Evolutionary conservation across 1,284 basidiomycete genomes (phyloP).

Genomic region (Gymnopus androsaceus): DNA sequence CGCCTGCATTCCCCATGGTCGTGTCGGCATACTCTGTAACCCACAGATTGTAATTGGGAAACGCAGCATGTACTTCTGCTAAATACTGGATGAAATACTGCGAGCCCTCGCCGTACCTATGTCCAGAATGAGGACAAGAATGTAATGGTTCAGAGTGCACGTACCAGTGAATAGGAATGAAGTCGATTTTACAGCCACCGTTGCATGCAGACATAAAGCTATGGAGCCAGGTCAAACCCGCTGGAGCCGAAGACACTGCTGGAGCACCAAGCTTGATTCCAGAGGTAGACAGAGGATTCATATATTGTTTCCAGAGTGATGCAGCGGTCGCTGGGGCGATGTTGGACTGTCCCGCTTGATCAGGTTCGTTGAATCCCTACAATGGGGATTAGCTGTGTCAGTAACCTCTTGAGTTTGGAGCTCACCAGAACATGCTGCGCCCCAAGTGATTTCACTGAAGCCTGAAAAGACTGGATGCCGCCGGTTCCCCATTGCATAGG

Average conservation of each 20-base stretch:
- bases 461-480: slow-evolving; percentile 4
- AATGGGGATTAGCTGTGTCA: background rate
- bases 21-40: slow-evolving; percentile 17
- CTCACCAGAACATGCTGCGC: slow-evolving; percentile 12
- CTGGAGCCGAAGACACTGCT: slow-evolving; percentile 12
- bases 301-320: slow-evolving; percentile 12
- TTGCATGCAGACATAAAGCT: slow-evolving; percentile 12
- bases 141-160: background rate
- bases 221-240: slow-evolving; percentile 11
- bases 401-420: background rate
- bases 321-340: slow-evolving; percentile 9
- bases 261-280: slow-evolving; percentile 15
- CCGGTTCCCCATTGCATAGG: slow-evolving; percentile 16
- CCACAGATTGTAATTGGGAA: slow-evolving; percentile 9
- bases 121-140: background rate
- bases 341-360: slow-evolving; percentile 9
- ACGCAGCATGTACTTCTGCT: slow-evolving; percentile 1
- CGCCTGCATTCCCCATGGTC: slow-evolving; percentile 1
- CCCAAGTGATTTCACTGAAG: background rate
- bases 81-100: slow-evolving; percentile 13
- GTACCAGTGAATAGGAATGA: slow-evolving; percentile 16
- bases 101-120: slow-evolving; percentile 16
- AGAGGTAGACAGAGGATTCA: slow-evolving; percentile 9
- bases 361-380: slow-evolving; percentile 17
- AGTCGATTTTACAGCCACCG: slow-evolving; percentile 13